Evolutionary conservation across 306 rosid species (phyloP), one percentile per base, ranked within the genome.

Genomic region (Astragalus membranaceus): DNA sequence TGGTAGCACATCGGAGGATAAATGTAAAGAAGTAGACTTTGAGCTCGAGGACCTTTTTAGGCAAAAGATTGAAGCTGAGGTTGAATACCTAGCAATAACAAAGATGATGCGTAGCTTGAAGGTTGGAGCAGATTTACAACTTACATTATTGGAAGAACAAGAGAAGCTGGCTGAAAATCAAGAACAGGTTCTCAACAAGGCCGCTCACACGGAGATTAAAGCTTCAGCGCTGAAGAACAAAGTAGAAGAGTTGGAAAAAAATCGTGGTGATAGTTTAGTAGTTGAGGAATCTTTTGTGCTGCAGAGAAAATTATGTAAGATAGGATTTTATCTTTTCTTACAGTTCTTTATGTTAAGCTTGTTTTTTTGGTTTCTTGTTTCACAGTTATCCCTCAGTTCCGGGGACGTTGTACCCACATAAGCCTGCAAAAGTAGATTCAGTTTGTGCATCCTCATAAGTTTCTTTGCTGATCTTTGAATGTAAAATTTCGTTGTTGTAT

Each of bases 401-500:
- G 87, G 77, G 81, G 54, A 54, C 50, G 86, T 67, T 85, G 98
- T 89, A 59, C 98, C 98, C 79, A 92, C 96, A 7, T 92, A 80
- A 87, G 67, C 71, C 72, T 55, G 64, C 54, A 58, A 67, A 61
- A 44, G 7, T 51, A 58, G 58, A 67, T 78, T 69, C 73, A 42
- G 52, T 70, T 71, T 81, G 80, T 81, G 86, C 52, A 79, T 67
- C 75, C 82, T 63, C 63, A 23, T 39, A 53, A 62, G 44, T 54
- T 75, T 53, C 30, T 64, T 57, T 66, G 48, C 13, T 60, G 77
- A 83, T 75, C 69, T 50, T 75, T 58, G 66, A 57, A 72, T 75
- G 83, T 81, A 78, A 62, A 81, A 70, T 72, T 84, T 71, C 47
- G 16, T 60, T 57, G 67, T 78, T 64, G 63, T 50, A 72, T 58